These are phyloP conservation scores for Tricholoma terreum DNA, from an alignment of 768 basidiomycete genomes.

Conservation along the genomic window DNA sequence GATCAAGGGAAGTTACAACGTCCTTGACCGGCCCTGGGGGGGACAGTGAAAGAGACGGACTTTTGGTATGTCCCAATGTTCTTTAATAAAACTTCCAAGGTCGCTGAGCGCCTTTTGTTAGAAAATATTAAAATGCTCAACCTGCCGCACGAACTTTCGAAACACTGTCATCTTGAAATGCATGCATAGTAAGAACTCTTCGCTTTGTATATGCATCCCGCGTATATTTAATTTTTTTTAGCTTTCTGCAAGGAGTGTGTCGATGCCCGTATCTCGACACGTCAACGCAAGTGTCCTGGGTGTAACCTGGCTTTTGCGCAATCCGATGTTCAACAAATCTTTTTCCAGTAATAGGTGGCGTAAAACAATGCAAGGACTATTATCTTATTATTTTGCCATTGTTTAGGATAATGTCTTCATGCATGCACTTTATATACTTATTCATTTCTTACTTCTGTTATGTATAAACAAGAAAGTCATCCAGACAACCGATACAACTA, in stretches of 20 bases:
- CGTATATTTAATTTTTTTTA: constrained; percentile 25
- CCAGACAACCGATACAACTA: not conserved
- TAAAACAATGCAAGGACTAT: not conserved
- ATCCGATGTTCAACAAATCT: constrained; percentile 65
- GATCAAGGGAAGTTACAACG: constrained; percentile 41
- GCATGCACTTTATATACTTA: not conserved
- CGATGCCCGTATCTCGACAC: constrained; percentile 81
- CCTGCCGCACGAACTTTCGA: constrained; percentile 76
- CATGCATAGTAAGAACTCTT: constrained; percentile 74
- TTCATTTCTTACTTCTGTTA: not conserved
- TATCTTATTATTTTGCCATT: not conserved
- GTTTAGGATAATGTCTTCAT: not conserved
- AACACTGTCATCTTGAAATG: constrained; percentile 83
- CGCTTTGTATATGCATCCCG: not conserved
- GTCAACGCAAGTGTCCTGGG: constrained; percentile 92
- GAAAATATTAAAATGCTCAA: constrained; percentile 86
- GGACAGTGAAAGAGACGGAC: constrained; percentile 15
- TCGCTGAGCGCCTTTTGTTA: constrained; percentile 26
- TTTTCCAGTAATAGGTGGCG: constrained; percentile 38
- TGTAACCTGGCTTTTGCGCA: constrained; percentile 81
- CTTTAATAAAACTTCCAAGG: not conserved
- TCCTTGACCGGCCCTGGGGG: constrained; percentile 16
- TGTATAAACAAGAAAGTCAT: not conserved
- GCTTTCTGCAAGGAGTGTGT: constrained; percentile 86
- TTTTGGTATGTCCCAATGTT: constrained; percentile 44